Conservation (phyloP, 2,329 filamentous ascomycete genomes). For the Bipolaris gigantea region DNA sequence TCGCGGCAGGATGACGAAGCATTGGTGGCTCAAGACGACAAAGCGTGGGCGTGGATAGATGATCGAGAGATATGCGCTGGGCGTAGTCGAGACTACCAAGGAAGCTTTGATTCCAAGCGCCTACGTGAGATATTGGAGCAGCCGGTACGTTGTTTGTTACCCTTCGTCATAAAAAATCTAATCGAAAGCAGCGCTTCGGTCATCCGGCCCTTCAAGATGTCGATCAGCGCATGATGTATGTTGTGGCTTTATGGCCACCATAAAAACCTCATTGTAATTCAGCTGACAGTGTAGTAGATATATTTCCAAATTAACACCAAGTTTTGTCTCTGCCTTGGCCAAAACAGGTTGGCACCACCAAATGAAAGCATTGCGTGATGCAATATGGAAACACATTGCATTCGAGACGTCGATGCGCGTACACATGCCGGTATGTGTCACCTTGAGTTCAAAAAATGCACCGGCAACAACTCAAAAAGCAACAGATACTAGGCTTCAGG, state of each 20-base stretch:
- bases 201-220: background rate
- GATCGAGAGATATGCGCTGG: slow-evolving; percentile 1
- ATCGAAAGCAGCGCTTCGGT: background rate
- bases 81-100: background rate
- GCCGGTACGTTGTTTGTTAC: background rate
- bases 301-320: slow-evolving; percentile 1
- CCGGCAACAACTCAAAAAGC: background rate
- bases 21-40: background rate
- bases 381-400: slow-evolving; percentile 5
- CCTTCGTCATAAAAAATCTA: background rate
- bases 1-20: background rate
- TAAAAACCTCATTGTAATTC: background rate
- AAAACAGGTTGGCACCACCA: background rate
- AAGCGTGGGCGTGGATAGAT: slow-evolving; percentile 8
- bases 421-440: slow-evolving; percentile 1
- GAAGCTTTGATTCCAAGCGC: background rate
- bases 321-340: background rate
- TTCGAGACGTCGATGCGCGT: slow-evolving; percentile 2
- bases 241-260: background rate
- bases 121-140: background rate
- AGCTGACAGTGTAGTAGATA: background rate
- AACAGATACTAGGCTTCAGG: background rate
- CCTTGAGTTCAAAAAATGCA: no score
- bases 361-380: background rate
- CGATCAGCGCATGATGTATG: slow-evolving; percentile 13